These are phyloP conservation scores for Fusarium fracticaudum DNA, from an alignment of 2,329 filamentous ascomycete genomes.

Conservation along the genomic window DNA sequence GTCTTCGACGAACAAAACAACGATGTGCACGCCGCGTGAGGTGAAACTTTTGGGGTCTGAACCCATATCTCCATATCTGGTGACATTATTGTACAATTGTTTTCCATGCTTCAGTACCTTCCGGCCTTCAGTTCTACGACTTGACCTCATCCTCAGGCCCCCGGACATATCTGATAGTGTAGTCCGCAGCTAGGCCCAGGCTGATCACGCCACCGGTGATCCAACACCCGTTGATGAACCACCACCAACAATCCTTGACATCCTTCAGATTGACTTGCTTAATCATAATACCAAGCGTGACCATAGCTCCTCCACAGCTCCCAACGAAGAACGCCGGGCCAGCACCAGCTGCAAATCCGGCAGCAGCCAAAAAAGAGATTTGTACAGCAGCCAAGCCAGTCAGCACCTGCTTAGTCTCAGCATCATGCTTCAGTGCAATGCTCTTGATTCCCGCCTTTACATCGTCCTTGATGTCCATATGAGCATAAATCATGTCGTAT, in stretches of 20 bases:
- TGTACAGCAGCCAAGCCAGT: constrained; percentile 75
- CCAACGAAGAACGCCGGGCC: constrained; percentile 75
- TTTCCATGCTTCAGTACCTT: constrained; percentile 22
- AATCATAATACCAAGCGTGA: constrained; percentile 73
- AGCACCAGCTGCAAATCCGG: constrained; percentile 73
- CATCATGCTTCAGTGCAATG: constrained; percentile 82
- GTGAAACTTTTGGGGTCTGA: background rate
- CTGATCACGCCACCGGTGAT: constrained; percentile 72
- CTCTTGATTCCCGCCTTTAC: constrained; percentile 88
- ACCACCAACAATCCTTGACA: constrained; percentile 78
- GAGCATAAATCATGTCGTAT: constrained; percentile 94
- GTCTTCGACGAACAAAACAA: constrained; percentile 41
- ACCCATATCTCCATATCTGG: constrained; percentile 19
- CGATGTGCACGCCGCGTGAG: constrained; percentile 32
- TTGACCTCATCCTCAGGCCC: constrained; percentile 38
- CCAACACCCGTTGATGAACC: constrained; percentile 78
- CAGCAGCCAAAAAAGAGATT: constrained; percentile 73
- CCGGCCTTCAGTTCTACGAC: background rate
- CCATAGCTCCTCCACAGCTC: constrained; percentile 71
- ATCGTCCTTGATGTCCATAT: constrained; percentile 91
- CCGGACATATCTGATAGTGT: constrained; percentile 60
- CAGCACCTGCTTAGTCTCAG: constrained; percentile 79
- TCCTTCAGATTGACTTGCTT: constrained; percentile 71
- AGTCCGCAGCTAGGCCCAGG: constrained; percentile 67
- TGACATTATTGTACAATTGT: constrained; percentile 33